Percentiles rank a stretch among this genome's conserved stretches.
phyloP scores from a whole-genome alignment of 306 rosid genomes.

The Lagenaria siceraria region DNA sequence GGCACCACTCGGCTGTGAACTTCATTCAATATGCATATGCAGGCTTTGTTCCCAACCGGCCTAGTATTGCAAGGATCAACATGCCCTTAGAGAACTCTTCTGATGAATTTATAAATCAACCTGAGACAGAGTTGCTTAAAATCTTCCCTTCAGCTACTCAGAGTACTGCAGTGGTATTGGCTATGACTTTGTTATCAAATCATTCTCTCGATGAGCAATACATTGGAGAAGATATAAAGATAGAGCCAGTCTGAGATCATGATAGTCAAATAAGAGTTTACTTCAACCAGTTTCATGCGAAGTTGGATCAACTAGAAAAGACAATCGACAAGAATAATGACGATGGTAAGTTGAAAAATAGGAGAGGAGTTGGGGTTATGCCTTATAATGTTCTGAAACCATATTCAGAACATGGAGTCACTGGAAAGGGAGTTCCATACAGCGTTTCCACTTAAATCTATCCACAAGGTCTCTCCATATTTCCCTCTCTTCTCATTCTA shows the following conservation, averaged over 20 bases:
- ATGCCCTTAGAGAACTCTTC: constrained; percentile 46
- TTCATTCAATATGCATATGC: constrained; percentile 54
- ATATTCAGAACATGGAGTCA: constrained; percentile 50
- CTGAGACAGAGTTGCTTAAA: constrained; percentile 27
- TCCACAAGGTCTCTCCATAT: no score
- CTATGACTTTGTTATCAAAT: constrained; percentile 42
- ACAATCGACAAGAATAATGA: constrained; percentile 40
- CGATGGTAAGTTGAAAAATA: constrained; percentile 33
- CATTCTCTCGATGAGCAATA: constrained; percentile 81
- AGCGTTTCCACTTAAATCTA: constrained; percentile 52
- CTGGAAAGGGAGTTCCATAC: constrained; percentile 67
- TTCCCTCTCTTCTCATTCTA: no score
- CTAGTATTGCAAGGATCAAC: constrained; percentile 46
- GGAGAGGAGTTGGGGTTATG: constrained; percentile 61
- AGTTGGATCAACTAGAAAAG: constrained; percentile 28
- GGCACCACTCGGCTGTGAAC: constrained; percentile 64
- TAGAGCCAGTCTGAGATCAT: constrained; percentile 52
- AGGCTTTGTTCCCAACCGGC: constrained; percentile 55
- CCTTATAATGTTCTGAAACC: constrained; percentile 78
- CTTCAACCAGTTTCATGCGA: constrained; percentile 32
- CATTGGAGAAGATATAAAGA: constrained; percentile 26
- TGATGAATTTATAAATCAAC: constrained; percentile 26
- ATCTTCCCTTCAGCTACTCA: constrained; percentile 50
- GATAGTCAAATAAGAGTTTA: constrained; percentile 21
- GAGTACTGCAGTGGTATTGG: constrained; percentile 38